These are phyloP conservation scores for Crithidia mellificae DNA, from an alignment of 208 protist species.

Conservation along the genomic window DNA sequence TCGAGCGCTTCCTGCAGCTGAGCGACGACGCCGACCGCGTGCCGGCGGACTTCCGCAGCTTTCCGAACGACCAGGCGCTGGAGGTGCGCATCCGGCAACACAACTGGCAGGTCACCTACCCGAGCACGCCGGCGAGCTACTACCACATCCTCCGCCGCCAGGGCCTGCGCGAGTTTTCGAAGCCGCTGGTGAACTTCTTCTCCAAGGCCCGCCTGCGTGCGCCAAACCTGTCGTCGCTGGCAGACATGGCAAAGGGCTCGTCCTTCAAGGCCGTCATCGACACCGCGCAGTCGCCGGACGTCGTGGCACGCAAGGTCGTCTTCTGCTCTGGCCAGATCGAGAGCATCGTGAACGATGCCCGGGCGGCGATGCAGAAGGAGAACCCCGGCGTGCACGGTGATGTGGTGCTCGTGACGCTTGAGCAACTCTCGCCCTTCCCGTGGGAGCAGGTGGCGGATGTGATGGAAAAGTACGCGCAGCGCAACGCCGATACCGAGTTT, in stretches of 20 bases:
- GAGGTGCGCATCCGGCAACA: constrained; percentile 75
- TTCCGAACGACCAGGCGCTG: constrained; percentile 60
- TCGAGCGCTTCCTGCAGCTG: constrained; percentile 98
- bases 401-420: constrained; percentile 92
- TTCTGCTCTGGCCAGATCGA: constrained; percentile 99
- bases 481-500: constrained; percentile 85
- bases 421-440: constrained; percentile 98
- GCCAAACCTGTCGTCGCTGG: constrained; percentile 85
- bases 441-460: constrained; percentile 94
- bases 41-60: constrained; percentile 67
- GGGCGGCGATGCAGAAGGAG: constrained; percentile 55
- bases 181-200: constrained; percentile 97
- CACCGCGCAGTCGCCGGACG: constrained; percentile 29
- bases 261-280: constrained; percentile 57
- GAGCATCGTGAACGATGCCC: constrained; percentile 92
- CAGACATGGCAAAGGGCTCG: constrained; percentile 68
- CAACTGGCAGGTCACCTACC: constrained; percentile 96
- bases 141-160: constrained; percentile 99
- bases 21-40: constrained; percentile 89
- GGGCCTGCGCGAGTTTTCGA: constrained; percentile 95
- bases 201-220: constrained; percentile 92
- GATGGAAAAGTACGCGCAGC: constrained; percentile 85
- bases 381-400: constrained; percentile 61
- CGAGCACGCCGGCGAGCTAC: constrained; percentile 98
- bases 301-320: constrained; percentile 88